Conservation (phyloP, 2,329 filamentous ascomycete species). For the Paecilomyces dactylethromorphus region DNA sequence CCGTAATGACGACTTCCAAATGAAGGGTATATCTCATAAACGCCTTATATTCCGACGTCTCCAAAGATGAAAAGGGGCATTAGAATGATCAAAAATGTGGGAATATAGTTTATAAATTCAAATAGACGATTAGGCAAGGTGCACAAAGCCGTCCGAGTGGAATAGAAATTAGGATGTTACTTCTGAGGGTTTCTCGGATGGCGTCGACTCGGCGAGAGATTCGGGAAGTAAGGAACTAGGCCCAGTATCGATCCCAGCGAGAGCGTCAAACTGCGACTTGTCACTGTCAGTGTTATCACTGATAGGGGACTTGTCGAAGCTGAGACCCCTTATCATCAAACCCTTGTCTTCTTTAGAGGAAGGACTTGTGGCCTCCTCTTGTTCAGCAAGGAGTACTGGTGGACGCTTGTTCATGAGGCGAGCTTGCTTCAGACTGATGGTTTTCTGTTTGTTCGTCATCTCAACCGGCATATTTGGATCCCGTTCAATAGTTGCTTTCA, state of each 20-base stretch:
- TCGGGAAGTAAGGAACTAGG: constrained; percentile 20
- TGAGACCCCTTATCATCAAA: constrained; percentile 27
- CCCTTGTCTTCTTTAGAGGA: constrained; percentile 21
- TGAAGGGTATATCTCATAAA: constrained; percentile 37
- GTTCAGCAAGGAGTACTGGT: constrained; percentile 69
- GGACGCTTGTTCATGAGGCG: constrained; percentile 81
- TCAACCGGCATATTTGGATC: constrained; percentile 72
- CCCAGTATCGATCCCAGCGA: constrained; percentile 21
- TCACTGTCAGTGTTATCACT: constrained; percentile 7
- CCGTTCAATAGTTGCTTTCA: constrained; percentile 98
- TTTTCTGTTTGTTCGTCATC: constrained; percentile 94
- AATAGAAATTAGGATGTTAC: background rate
- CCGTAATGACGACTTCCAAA: constrained; percentile 9
- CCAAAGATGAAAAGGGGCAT: background rate
- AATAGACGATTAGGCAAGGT: background rate
- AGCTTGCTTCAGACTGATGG: constrained; percentile 85
- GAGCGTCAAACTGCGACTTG: constrained; percentile 1
- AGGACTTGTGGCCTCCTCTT: constrained; percentile 21
- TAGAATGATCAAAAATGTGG: background rate
- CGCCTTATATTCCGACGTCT: constrained; percentile 13
- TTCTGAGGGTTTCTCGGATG: background rate
- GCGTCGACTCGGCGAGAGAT: constrained; percentile 14
- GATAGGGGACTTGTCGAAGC: constrained; percentile 9
- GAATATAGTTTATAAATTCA: background rate
- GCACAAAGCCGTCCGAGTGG: background rate